phyloP scores from a whole-genome alignment of 768 basidiomycete genomes.

The Exidia glandulosa region DNA sequence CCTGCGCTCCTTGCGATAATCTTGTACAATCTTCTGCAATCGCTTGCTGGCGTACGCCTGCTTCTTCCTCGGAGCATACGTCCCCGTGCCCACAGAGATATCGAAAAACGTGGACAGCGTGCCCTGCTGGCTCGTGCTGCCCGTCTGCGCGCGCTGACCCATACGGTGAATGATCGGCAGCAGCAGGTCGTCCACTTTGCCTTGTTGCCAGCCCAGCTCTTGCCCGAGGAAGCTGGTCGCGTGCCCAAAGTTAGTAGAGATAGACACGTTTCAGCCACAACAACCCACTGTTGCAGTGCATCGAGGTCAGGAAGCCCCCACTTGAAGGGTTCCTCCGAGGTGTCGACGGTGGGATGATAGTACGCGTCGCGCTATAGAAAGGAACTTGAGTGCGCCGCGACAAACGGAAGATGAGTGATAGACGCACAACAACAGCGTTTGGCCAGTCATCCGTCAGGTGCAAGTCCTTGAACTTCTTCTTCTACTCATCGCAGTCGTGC shows the following conservation, averaged over 20 bases:
- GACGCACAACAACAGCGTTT: constrained; percentile 84
- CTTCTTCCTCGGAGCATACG: constrained; percentile 64
- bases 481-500: constrained; percentile 46
- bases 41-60: constrained; percentile 81
- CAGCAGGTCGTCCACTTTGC: constrained; percentile 83
- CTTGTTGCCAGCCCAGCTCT: constrained; percentile 72
- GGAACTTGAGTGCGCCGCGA: not conserved
- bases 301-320: constrained; percentile 98
- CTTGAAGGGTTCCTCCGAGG: constrained; percentile 87
- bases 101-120: constrained; percentile 70
- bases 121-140: constrained; percentile 63
- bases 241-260: constrained; percentile 7
- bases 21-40: constrained; percentile 74
- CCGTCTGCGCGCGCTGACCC: constrained; percentile 60
- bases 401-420: constrained; percentile 18
- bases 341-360: constrained; percentile 81
- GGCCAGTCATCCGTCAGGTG: constrained; percentile 83
- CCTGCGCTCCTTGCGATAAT: constrained; percentile 44
- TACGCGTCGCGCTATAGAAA: constrained; percentile 73
- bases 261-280: not conserved
- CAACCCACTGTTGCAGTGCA: constrained; percentile 59
- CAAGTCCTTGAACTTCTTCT: constrained; percentile 78
- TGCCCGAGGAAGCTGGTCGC: constrained; percentile 52
- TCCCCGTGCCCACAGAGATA: constrained; percentile 51
- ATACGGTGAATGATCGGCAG: constrained; percentile 86